Percentiles rank a stretch among this genome's conserved stretches.
Evolutionary conservation across 208 protist species (phyloP).

Genomic region (Vickermania spadyakhi): DNA sequence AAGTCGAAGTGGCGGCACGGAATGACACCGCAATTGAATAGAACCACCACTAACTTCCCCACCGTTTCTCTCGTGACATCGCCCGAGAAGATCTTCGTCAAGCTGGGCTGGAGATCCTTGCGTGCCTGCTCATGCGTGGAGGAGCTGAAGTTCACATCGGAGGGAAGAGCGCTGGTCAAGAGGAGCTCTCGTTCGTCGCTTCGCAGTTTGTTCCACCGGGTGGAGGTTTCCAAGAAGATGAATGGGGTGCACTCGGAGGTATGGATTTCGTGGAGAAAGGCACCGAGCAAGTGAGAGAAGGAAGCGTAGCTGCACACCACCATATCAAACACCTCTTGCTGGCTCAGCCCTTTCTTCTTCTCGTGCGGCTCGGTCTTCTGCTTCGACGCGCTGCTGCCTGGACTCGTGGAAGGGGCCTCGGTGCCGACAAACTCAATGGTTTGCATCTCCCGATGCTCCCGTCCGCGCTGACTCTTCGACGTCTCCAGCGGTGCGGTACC

Average conservation of each 20-base stretch:
- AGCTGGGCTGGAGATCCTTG: background rate
- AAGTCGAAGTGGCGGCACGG: constrained; percentile 4
- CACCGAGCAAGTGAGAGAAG: constrained; percentile 1
- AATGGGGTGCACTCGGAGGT: constrained; percentile 4
- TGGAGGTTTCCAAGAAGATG: background rate
- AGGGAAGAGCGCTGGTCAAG: background rate
- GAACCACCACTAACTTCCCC: background rate
- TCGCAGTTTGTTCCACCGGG: background rate
- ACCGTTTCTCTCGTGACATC: background rate
- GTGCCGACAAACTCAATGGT: background rate
- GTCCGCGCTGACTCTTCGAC: no score
- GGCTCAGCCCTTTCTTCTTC: background rate
- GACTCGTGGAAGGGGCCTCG: background rate
- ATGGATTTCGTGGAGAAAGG: background rate
- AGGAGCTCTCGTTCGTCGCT: background rate
- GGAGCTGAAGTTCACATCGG: background rate
- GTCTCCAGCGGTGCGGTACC: background rate
- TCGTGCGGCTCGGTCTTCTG: background rate
- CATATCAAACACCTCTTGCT: background rate
- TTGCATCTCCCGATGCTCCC: background rate
- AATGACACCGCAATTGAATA: constrained; percentile 8
- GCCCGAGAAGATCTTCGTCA: constrained; percentile 1
- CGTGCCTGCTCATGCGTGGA: background rate
- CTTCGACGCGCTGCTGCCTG: background rate
- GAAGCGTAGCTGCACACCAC: constrained; percentile 1